These are phyloP conservation scores for Beauveria sp. DNA, from an alignment of 2,329 filamentous ascomycete genomes.

Conservation along the genomic window DNA sequence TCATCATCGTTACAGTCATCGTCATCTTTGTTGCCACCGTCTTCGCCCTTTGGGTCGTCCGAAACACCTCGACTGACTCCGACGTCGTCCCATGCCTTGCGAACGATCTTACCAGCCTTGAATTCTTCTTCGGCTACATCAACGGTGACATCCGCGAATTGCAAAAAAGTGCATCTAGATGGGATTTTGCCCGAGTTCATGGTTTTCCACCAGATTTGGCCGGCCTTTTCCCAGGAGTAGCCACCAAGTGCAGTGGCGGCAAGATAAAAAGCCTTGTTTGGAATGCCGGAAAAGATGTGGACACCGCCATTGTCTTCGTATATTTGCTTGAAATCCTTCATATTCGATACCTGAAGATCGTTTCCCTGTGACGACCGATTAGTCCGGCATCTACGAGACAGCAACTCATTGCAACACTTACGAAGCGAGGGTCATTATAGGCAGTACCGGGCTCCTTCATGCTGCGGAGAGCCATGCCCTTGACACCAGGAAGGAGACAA, in stretches of 20 bases:
- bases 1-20: neutral
- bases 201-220: slow-evolving; percentile 45
- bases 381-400: neutral
- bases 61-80: slow-evolving; percentile 27
- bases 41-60: slow-evolving; percentile 1
- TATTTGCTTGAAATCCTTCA: slow-evolving; percentile 33
- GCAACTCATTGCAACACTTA: slow-evolving; percentile 18
- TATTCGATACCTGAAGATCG: slow-evolving; percentile 44
- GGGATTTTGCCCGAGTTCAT: slow-evolving; percentile 36
- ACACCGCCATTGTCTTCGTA: slow-evolving; percentile 44
- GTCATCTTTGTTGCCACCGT: neutral
- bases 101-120: slow-evolving; percentile 34
- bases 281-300: slow-evolving; percentile 49
- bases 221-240: slow-evolving; percentile 46
- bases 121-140: slow-evolving; percentile 37
- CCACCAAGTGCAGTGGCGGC: slow-evolving; percentile 40
- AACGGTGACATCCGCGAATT: slow-evolving; percentile 42
- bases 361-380: slow-evolving; percentile 31
- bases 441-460: slow-evolving; percentile 48
- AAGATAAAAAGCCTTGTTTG: slow-evolving; percentile 50
- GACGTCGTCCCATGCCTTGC: slow-evolving; percentile 40
- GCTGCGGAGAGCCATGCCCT: slow-evolving; percentile 43
- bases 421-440: slow-evolving; percentile 43
- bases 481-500: slow-evolving; percentile 41
- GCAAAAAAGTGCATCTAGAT: slow-evolving; percentile 33